Percentiles rank a stretch among this genome's conserved stretches.
phyloP scores from a whole-genome alignment of 495 filamentous ascomycete genomes.

The Platismatia glauca region DNA sequence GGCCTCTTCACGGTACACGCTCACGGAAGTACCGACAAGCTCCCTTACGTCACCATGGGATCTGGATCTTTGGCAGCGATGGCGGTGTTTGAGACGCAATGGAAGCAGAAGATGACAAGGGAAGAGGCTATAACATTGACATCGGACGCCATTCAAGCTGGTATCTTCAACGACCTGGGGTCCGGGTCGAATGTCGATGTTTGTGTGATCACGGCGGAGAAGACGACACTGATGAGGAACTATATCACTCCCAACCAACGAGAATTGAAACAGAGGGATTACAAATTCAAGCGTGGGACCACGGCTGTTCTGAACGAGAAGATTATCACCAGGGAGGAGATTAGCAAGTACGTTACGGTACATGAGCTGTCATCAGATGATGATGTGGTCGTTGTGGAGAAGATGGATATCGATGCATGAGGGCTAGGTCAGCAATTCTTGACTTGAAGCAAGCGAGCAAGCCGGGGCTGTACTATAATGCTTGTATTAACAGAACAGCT shows the following conservation, averaged over 20 bases:
- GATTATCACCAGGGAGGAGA: conserved; percentile 82
- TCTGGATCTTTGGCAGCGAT: conserved; percentile 93
- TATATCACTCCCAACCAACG: conserved; percentile 88
- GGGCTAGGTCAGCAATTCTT: neutral
- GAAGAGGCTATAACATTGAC: conserved; percentile 78
- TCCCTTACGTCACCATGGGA: conserved; percentile 99
- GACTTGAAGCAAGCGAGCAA: neutral
- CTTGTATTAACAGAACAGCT: conserved; percentile 21
- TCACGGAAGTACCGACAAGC: conserved; percentile 96
- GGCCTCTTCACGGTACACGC: conserved; percentile 98
- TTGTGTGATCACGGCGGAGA: conserved; percentile 84
- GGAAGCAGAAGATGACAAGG: conserved; percentile 70
- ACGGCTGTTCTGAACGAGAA: conserved; percentile 92
- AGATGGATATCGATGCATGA: conserved; percentile 80
- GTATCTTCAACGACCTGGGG: conserved; percentile 98
- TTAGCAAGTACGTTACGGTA: conserved; percentile 90
- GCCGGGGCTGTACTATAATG: conserved; percentile 11
- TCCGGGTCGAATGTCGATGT: conserved; percentile 97
- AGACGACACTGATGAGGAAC: conserved; percentile 85
- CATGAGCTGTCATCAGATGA: conserved; percentile 61
- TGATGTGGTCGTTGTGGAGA: conserved; percentile 58
- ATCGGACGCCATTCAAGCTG: conserved; percentile 82
- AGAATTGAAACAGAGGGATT: conserved; percentile 83
- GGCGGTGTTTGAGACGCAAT: conserved; percentile 95
- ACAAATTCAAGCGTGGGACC: conserved; percentile 79